Base-by-base conservation (phyloP, 768 basidiomycete species). In the Lactarius evosmus region DNA sequence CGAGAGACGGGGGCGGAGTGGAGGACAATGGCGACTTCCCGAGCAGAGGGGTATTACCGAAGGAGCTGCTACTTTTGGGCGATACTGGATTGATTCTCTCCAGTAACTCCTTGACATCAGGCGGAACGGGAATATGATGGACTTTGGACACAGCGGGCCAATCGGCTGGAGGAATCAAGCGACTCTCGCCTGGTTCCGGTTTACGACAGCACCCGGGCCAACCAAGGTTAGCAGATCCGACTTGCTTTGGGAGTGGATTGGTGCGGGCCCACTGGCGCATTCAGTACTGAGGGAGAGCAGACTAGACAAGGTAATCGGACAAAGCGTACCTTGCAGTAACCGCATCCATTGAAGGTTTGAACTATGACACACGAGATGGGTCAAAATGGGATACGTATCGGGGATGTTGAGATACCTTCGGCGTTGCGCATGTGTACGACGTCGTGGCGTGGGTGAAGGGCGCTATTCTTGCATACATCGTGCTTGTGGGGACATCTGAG, bases 131-230 rank as follows among this genome's bases (percentile, higher is more conserved):
- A 60, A 92, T 78, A 63, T 83, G 82, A 71, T 93, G 88, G 12
- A 92, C 84, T 66, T 82, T 80, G 74, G 84, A 87, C 73, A 93
- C 89, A 33, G 89, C 83, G 68, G 80, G 84, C 91, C 91, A 94
- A 73, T 92, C 91, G 3, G 87, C 86, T 56, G 85, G 80, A 25
- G 82, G 83, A 61, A 93, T 86, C 67, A 81, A 72, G 66, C 81
- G 79, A 69, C 82, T 79, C 73, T 93, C 91, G 60, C 72, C 76
- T 19, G 78, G 69, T 32, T 75, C 75, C 1, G 91, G 91, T 0
- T 90, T 78, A n/a, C 90, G 85, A 79, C 91, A 94, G 78, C 91
- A 94, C 41, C 91, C 91, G 46, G 92, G 92, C 89, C 90, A 93
- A 25, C 91, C 91, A 36, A 82, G 83, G 70, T 93, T 93, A 72